These are phyloP conservation scores for Millerozyma miso DNA, from an alignment of 805 yeast species.

Conservation along the genomic window DNA sequence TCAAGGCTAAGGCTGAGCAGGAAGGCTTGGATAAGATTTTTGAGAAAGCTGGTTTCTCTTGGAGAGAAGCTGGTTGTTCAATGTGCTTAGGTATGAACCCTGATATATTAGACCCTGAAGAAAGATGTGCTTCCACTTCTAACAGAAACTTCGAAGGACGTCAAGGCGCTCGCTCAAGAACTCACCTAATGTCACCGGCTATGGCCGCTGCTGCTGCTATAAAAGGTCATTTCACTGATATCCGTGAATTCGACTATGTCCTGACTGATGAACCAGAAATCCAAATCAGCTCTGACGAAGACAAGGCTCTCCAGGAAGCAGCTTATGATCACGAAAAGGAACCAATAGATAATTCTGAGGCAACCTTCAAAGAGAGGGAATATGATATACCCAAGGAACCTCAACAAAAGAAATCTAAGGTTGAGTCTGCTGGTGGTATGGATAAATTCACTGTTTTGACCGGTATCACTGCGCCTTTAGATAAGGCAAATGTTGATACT, in stretches of 20 bases:
- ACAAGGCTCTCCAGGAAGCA: conserved; percentile 61
- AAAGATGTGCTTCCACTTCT: conserved; percentile 98
- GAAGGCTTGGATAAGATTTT: conserved; percentile 94
- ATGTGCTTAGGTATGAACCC: conserved; percentile 99
- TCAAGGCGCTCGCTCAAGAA: conserved; percentile 94
- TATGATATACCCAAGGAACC: conserved; percentile 57
- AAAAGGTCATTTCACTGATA: conserved; percentile 84
- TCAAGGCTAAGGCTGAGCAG: conserved; percentile 86
- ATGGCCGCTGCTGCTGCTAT: conserved; percentile 99
- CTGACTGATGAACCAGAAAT: conserved; percentile 59
- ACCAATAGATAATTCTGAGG: conserved; percentile 52
- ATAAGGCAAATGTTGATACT: conserved; percentile 93
- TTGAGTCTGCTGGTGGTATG: conserved; percentile 45
- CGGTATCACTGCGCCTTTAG: conserved; percentile 91
- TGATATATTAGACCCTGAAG: conserved; percentile 89
- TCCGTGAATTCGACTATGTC: conserved; percentile 71
- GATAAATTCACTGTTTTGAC: conserved; percentile 71
- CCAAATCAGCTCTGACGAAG: conserved; percentile 39
- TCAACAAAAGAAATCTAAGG: conserved; percentile 20
- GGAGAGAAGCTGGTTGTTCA: conserved; percentile 99
- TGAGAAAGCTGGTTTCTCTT: conserved; percentile 88
- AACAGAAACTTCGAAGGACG: conserved; percentile 99
- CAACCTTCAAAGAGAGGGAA: conserved; percentile 52
- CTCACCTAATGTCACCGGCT: conserved; percentile 97
- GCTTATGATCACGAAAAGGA: conserved; percentile 70